Evolutionary conservation across 108 stramenopile genomes (phyloP), one percentile per base, ranked within the genome.

Genomic region (Chaetoceros muelleri): DNA sequence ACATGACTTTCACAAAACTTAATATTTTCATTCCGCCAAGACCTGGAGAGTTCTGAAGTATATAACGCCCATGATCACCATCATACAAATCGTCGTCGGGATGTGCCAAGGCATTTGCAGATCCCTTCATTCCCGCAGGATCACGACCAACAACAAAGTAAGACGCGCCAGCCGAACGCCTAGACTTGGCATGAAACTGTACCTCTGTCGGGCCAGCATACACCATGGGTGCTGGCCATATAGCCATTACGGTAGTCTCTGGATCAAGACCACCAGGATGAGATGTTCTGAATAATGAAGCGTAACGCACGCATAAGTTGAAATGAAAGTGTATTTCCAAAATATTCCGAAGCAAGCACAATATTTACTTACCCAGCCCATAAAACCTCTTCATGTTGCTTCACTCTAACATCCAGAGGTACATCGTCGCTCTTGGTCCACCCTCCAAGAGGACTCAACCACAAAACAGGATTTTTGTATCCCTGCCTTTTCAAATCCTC

Each of bases 141-240:
- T 98, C 97, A 24, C 97, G 85, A 7, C 97, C 97, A 8, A 96
- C 97, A 0, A 98, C 93, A 76, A 98, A 98, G 73, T 88, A 98
- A 54, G 88, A 87, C 8, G 97, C 97, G 21, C 97, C 97, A 29
- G 87, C 95, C 49, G 74, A 74, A 40, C 97, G 86, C 34, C 97
- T 77, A 30, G 87, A 90, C 70, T 96, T 96, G 70, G 97, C 97
- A 70, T 98, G 97, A 73, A 98, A 98, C 67, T 94, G 78, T 5
- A 98, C 97, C 72, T 98, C 97, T 24, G 97, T 98, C 22, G 97
- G 97, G 23, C 97, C 97, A n/a, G 94, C 97, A 67, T 98, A 98
- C 44, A 98, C 92, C 95, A 98, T 98, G 28, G 97, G 97, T 52
- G 94, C 70, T 30, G 97, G 97, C 97, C 97, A 98, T 73, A 98